Conservation (phyloP, 23 red algal genomes). For the Gracilaria gracilis region DNA sequence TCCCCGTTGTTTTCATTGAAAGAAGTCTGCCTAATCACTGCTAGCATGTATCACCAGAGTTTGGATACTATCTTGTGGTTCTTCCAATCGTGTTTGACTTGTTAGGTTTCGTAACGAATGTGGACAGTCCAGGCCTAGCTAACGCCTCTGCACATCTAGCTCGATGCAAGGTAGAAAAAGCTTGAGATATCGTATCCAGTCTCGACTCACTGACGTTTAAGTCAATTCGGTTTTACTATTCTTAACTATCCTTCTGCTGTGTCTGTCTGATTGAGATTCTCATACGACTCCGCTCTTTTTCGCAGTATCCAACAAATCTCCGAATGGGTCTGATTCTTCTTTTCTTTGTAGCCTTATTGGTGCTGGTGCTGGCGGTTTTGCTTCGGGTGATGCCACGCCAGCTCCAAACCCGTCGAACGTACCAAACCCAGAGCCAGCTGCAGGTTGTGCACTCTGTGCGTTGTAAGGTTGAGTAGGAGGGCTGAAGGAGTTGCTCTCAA, state of each 20-base stretch:
- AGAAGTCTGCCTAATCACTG: too few relatives aligned
- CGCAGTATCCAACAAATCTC: conserved; percentile 47
- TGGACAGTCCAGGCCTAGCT: not conserved
- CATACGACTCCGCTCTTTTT: conserved; percentile 54
- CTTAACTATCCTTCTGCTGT: not conserved
- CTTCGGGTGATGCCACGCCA: not conserved
- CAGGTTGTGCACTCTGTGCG: not conserved
- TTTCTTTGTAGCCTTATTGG: conserved; percentile 29
- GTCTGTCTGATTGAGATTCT: not conserved
- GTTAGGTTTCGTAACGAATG: not conserved
- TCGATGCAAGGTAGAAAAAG: not conserved
- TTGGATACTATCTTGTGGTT: not conserved
- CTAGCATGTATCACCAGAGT: not conserved
- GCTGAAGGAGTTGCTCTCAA: not conserved
- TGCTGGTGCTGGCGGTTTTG: not conserved
- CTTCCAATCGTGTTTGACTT: not conserved
- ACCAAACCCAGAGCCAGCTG: not conserved
- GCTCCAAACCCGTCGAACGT: conserved; percentile 34
- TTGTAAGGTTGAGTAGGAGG: not conserved
- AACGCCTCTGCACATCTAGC: not conserved
- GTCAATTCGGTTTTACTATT: not conserved
- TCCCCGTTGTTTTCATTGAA: not conserved
- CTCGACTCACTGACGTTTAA: not conserved
- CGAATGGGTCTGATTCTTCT: conserved; percentile 49
- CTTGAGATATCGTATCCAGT: not conserved